Percentiles rank a stretch among this genome's conserved stretches.
phyloP scores from a whole-genome alignment of 2,329 filamentous ascomycete genomes.

The Mariannaea elegans region DNA sequence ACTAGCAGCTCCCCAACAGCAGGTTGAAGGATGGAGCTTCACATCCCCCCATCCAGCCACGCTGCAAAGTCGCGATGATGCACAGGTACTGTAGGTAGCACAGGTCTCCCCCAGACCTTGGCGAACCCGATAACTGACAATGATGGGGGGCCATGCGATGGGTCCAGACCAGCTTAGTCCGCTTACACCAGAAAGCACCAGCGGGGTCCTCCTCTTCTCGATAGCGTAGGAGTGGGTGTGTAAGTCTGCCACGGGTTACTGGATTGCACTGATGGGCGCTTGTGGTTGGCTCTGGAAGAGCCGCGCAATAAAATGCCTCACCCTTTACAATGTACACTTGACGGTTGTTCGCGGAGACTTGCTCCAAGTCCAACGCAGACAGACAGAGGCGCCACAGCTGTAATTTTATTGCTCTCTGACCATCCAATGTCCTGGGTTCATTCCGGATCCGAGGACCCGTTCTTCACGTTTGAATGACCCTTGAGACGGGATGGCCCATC shows the following conservation, averaged over 20 bases:
- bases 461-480: conserved; percentile 7
- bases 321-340: neutral
- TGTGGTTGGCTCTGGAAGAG: conserved; percentile 15
- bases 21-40: neutral
- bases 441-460: neutral
- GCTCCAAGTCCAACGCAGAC: conserved; percentile 1
- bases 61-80: conserved; percentile 18
- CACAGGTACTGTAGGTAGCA: conserved; percentile 26
- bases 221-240: conserved; percentile 16
- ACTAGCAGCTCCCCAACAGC: neutral
- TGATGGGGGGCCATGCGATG: conserved; percentile 9
- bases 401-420: conserved; percentile 15
- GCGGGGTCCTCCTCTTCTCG: conserved; percentile 13
- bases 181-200: conserved; percentile 2
- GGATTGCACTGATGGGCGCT: conserved; percentile 14
- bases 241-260: conserved; percentile 22
- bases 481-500: conserved; percentile 5
- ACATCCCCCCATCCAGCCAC: neutral
- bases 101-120: conserved; percentile 28
- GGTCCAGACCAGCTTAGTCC: conserved; percentile 33
- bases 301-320: conserved; percentile 26
- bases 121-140: conserved; percentile 22
- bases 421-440: conserved; percentile 27
- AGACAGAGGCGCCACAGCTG: conserved; percentile 12
- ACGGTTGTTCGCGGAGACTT: conserved; percentile 14